Percentiles rank a stretch among this genome's conserved stretches.
Conservation (phyloP, 805 yeast genomes). For the Yarrowia sp. region DNA sequence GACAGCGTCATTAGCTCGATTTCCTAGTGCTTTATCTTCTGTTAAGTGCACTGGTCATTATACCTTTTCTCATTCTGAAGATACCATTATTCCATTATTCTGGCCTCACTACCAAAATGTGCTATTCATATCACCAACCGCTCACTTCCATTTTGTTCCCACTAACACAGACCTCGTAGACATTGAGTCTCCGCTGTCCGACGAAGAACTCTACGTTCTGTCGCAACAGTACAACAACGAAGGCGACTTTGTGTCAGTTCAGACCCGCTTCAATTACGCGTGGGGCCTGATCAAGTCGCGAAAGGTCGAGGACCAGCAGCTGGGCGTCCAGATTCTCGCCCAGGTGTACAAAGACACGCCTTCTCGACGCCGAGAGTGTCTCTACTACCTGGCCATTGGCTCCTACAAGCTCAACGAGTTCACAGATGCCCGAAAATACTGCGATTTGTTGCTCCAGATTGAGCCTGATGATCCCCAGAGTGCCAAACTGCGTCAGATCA, state of each 20-base stretch:
- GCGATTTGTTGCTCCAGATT: conserved; percentile 66
- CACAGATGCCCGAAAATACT: conserved; percentile 77
- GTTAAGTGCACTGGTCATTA: too few species aligned
- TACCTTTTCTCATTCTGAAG: too few species aligned
- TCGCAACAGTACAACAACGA: conserved; percentile 76
- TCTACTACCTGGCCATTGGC: conserved; percentile 84
- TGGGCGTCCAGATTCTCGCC: conserved; percentile 71
- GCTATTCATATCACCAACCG: too few species aligned
- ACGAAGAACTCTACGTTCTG: conserved; percentile 71
- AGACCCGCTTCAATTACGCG: conserved; percentile 87
- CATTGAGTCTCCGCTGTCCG: conserved; percentile 50
- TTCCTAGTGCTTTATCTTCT: too few species aligned
- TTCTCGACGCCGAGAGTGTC: conserved; percentile 78
- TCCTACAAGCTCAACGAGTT: conserved; percentile 86
- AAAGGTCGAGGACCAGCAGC: conserved; percentile 59
- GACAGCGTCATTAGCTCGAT: too few species aligned
- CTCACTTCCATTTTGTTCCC: too few species aligned
- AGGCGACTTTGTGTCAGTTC: conserved; percentile 73
- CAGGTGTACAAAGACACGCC: conserved; percentile 68
- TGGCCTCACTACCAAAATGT: too few species aligned
- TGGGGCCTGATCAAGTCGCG: conserved; percentile 89
- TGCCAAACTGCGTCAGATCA: conserved; percentile 60
- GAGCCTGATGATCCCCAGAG: conserved; percentile 89
- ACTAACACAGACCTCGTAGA: conserved; percentile 19
- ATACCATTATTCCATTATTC: too few species aligned